Conservation (phyloP, 768 basidiomycete genomes). For the Dendrothele bispora region DNA sequence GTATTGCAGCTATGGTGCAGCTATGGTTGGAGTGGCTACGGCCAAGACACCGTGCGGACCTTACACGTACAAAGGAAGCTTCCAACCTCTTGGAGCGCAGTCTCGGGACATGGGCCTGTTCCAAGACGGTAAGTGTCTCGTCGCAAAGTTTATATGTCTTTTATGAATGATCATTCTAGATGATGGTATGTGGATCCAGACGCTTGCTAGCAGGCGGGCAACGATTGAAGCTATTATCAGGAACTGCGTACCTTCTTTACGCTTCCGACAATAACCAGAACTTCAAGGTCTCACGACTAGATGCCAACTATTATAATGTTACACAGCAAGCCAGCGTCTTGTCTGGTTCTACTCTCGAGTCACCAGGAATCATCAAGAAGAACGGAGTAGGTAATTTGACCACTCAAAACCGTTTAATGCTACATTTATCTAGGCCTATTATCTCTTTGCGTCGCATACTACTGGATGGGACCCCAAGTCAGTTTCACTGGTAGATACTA, state of each 20-base stretch:
- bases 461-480: conserved; percentile 12
- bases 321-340: conserved; percentile 44
- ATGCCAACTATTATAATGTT: conserved; percentile 60
- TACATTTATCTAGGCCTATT: conserved; percentile 39
- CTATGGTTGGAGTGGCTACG: conserved; percentile 61
- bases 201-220: not conserved
- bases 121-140: conserved; percentile 43
- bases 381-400: conserved; percentile 37
- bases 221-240: not conserved
- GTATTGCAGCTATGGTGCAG: conserved; percentile 60
- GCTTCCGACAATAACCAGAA: conserved; percentile 70
- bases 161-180: conserved; percentile 26
- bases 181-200: conserved; percentile 30
- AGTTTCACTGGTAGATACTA: not conserved
- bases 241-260: conserved; percentile 54
- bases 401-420: not conserved
- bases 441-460: conserved; percentile 61
- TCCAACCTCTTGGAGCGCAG: conserved; percentile 56
- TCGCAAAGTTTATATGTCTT: too few species aligned
- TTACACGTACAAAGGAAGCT: conserved; percentile 55
- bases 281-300: conserved; percentile 61
- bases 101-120: conserved; percentile 61
- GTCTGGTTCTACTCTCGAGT: conserved; percentile 56
- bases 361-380: conserved; percentile 62
- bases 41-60: conserved; percentile 61